These are phyloP conservation scores for Coelastrella sp. DNA, from an alignment of 139 green algal species.

Conservation along the genomic window DNA sequence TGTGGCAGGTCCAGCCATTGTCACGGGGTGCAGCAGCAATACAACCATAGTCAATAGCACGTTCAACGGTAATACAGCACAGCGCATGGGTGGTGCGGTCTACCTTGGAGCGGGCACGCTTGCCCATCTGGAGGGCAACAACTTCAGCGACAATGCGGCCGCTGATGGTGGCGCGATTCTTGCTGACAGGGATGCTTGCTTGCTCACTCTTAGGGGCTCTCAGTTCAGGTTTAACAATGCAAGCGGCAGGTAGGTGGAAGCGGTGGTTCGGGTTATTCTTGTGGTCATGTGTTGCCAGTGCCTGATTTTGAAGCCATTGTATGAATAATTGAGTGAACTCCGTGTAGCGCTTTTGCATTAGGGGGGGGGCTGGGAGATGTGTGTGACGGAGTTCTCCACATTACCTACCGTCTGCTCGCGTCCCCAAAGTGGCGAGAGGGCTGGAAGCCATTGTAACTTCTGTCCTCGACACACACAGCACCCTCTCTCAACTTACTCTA, in stretches of 20 bases:
- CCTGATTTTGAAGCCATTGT: too few relatives aligned
- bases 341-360: too few relatives aligned
- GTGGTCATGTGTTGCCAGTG: background rate
- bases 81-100: background rate
- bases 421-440: too few relatives aligned
- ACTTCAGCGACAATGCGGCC: background rate
- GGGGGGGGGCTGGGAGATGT: too few relatives aligned
- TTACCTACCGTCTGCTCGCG: too few relatives aligned
- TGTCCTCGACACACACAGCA: too few relatives aligned
- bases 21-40: background rate
- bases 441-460: too few relatives aligned
- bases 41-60: slow-evolving; percentile 5
- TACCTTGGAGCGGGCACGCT: background rate
- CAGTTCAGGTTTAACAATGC: background rate
- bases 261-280: too few relatives aligned
- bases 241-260: background rate
- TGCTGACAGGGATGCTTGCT: slow-evolving; percentile 33
- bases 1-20: too few relatives aligned
- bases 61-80: background rate
- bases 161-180: background rate
- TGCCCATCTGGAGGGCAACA: background rate
- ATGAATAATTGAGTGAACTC: too few relatives aligned
- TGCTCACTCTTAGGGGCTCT: background rate
- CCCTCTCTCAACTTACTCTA: too few relatives aligned
- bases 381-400: too few relatives aligned